A percentile compares a stretch with the other conserved stretches of the same genome.
phyloP scores from a whole-genome alignment of 495 filamentous ascomycete species.

The Penicillium argentinense region DNA sequence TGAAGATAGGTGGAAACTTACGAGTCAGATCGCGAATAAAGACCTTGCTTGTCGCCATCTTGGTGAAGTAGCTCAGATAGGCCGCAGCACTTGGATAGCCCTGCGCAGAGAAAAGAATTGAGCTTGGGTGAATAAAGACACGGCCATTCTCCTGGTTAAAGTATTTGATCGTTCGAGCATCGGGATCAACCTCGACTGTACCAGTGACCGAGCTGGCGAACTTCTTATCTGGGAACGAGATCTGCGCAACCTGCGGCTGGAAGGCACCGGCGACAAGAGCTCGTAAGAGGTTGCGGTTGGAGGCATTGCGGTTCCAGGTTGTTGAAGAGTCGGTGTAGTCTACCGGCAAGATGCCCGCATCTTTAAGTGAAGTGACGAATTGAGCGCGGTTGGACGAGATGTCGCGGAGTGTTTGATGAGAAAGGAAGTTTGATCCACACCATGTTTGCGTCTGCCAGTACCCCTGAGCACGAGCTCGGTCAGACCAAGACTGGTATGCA shows the following conservation, averaged over 20 bases:
- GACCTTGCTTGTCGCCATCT: conserved; percentile 86
- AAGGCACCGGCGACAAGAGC: conserved; percentile 90
- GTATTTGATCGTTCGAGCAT: conserved; percentile 88
- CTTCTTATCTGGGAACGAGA: conserved; percentile 92
- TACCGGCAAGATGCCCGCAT: conserved; percentile 74
- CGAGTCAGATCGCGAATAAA: conserved; percentile 89
- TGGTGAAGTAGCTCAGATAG: conserved; percentile 84
- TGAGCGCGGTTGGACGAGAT: conserved; percentile 84
- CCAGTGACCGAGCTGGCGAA: conserved; percentile 82
- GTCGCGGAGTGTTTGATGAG: conserved; percentile 76
- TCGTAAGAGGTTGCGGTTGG: conserved; percentile 66
- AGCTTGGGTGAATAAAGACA: conserved; percentile 89
- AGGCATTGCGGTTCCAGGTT: conserved; percentile 50
- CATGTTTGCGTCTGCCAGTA: conserved; percentile 67
- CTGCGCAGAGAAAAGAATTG: conserved; percentile 80
- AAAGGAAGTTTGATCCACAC: conserved; percentile 90
- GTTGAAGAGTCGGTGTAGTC: conserved; percentile 36
- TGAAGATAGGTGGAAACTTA: conserved; percentile 41
- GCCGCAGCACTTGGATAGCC: conserved; percentile 63
- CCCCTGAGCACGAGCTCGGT: conserved; percentile 54
- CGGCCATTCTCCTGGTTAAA: conserved; percentile 82
- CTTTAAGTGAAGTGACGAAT: conserved; percentile 80
- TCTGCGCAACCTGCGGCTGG: conserved; percentile 85
- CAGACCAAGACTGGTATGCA: conserved; percentile 80
- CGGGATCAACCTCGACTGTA: conserved; percentile 88